Evolutionary conservation across 371 early-diverging fungal genomes (phyloP).

Genomic region (Apophysomyces ossiformis): DNA sequence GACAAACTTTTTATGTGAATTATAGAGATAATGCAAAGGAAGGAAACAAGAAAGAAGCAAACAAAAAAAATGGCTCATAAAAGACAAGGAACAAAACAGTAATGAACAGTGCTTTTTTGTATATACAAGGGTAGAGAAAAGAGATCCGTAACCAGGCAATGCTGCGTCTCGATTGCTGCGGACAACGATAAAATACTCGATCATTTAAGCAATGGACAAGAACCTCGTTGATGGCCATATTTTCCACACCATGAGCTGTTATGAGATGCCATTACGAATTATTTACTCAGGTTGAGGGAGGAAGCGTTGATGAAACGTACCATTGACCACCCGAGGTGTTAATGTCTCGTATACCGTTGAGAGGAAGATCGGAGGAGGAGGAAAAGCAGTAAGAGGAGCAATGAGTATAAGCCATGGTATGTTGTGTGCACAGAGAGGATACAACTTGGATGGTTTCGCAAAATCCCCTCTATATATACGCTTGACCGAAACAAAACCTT

Average conservation of each 20-base stretch:
- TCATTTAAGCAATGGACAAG: constrained; percentile 27
- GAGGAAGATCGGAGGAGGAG: constrained; percentile 2
- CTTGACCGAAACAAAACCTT: too few species aligned
- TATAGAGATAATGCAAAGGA: too few species aligned
- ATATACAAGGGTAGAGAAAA: too few species aligned
- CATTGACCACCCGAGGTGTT: constrained; percentile 26
- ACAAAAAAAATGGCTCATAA: too few species aligned
- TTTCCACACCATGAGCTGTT: constrained; percentile 33
- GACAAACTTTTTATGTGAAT: too few species aligned
- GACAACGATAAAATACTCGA: background rate
- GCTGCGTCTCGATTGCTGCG: background rate
- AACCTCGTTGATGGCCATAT: constrained; percentile 23
- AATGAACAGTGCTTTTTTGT: too few species aligned
- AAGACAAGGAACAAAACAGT: too few species aligned
- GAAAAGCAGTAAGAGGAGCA: background rate
- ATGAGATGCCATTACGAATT: background rate
- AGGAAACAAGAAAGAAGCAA: too few species aligned
- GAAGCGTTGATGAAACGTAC: constrained; percentile 8
- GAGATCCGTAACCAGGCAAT: too few species aligned
- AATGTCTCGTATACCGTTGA: constrained; percentile 12
- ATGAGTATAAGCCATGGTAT: background rate
- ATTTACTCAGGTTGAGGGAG: background rate
- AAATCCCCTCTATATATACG: background rate
- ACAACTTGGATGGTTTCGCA: background rate
- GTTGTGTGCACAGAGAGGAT: background rate